Evolutionary conservation across 768 basidiomycete species (phyloP).

Genomic region (Macrolepiota albuminosa): DNA sequence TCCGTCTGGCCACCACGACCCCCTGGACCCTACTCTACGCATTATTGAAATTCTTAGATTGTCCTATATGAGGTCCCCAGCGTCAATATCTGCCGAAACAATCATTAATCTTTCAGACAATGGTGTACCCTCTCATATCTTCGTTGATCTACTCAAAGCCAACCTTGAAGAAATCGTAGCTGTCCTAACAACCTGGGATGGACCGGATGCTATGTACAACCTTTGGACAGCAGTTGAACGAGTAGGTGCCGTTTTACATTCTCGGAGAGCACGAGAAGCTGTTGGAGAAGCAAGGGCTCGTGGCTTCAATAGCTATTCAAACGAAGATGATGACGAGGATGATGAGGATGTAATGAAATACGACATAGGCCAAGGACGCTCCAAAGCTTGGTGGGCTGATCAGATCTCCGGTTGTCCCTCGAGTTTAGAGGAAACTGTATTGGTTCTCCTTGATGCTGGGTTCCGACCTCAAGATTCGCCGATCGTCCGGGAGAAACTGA

Average conservation of each 20-base stretch:
- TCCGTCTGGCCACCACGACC: conserved; percentile 13
- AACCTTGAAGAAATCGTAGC: conserved; percentile 30
- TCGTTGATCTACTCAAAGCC: conserved; percentile 33
- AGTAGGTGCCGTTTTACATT: conserved; percentile 30
- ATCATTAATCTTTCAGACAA: conserved; percentile 66
- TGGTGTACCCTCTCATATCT: conserved; percentile 41
- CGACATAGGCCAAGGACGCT: conserved; percentile 30
- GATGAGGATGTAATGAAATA: conserved; percentile 31
- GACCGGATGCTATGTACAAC: conserved; percentile 30
- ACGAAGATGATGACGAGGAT: conserved; percentile 29
- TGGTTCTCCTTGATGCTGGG: conserved; percentile 54
- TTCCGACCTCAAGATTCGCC: conserved; percentile 47
- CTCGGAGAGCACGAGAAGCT: conserved; percentile 27
- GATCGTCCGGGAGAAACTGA: conserved; percentile 50
- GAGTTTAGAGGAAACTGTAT: conserved; percentile 55
- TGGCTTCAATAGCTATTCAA: conserved; percentile 36
- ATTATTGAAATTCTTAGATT: conserved; percentile 51
- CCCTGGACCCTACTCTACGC: conserved; percentile 36
- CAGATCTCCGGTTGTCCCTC: conserved; percentile 60
- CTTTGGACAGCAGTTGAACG: conserved; percentile 38
- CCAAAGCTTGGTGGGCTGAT: conserved; percentile 71
- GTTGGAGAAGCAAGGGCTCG: conserved; percentile 38
- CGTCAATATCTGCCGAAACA: conserved; percentile 48
- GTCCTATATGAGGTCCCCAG: conserved; percentile 41
- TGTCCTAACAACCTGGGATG: conserved; percentile 42